A percentile compares a stretch with the other conserved stretches of the same genome.
Evolutionary conservation across 805 yeast species (phyloP).

Genomic region (Teunomyces atbi): DNA sequence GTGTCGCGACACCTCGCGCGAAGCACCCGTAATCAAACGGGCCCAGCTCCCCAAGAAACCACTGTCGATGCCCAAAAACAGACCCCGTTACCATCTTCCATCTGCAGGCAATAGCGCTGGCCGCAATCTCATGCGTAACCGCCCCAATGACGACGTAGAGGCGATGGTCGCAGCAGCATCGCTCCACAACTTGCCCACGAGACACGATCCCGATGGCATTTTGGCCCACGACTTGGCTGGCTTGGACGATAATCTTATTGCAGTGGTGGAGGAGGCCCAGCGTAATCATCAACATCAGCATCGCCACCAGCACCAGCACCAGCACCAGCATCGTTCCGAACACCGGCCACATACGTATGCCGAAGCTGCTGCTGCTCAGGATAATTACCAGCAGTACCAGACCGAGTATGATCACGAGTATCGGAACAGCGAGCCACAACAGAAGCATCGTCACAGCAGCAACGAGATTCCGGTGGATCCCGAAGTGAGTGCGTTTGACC

Average conservation of each 20-base stretch:
- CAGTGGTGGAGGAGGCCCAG: slow-evolving; percentile 61
- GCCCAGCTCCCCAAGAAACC: slow-evolving; percentile 18
- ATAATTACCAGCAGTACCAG: slow-evolving; percentile 17
- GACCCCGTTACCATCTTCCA: slow-evolving; percentile 1
- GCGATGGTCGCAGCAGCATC: slow-evolving; percentile 34
- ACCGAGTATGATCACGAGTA: slow-evolving; percentile 12
- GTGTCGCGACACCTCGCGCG: slow-evolving; percentile 54
- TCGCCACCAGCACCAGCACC: slow-evolving; percentile 10
- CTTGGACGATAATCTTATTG: slow-evolving; percentile 49
- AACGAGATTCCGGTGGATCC: slow-evolving; percentile 56
- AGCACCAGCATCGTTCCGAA: slow-evolving; percentile 6
- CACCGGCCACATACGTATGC: slow-evolving; percentile 22
- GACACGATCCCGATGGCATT: slow-evolving; percentile 29
- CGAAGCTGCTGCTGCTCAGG: slow-evolving; percentile 34
- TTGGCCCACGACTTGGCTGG: slow-evolving; percentile 42
- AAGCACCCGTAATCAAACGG: slow-evolving; percentile 14
- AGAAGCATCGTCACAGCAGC: slow-evolving; percentile 12
- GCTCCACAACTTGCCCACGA: slow-evolving; percentile 22
- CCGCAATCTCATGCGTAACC: slow-evolving; percentile 17
- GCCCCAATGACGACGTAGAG: slow-evolving; percentile 28
- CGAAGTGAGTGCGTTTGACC: slow-evolving; percentile 49
- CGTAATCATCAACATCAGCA: slow-evolving; percentile 29
- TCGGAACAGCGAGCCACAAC: slow-evolving; percentile 9
- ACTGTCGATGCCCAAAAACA: slow-evolving; percentile 3
- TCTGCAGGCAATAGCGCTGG: slow-evolving; percentile 19